phyloP scores from a whole-genome alignment of 2,329 filamentous ascomycete genomes.

The Cladosporium sp. region DNA sequence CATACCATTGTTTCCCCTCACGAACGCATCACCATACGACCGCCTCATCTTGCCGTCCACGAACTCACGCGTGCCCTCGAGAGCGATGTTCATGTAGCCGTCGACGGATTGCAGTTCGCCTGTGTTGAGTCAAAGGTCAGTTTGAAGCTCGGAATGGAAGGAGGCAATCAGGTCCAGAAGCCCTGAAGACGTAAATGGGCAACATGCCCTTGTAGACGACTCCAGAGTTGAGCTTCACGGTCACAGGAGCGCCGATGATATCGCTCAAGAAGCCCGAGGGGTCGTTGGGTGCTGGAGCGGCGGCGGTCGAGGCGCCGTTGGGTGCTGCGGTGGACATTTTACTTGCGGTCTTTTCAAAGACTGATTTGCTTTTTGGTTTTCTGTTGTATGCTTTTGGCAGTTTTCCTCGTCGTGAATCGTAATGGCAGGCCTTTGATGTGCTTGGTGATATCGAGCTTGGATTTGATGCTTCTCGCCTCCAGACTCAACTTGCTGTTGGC shows the following conservation, averaged over 20 bases:
- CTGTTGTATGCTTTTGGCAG: too few relatives aligned
- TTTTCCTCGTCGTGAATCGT: too few relatives aligned
- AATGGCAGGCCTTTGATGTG: too few relatives aligned
- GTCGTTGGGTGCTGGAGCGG: conserved; percentile 73
- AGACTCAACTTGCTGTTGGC: conserved; percentile 1
- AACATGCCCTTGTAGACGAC: conserved; percentile 87
- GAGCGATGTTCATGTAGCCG: conserved; percentile 99
- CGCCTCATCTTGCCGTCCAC: conserved; percentile 79
- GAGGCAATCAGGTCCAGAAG: neutral
- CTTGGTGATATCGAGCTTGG: too few relatives aligned
- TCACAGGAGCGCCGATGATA: conserved; percentile 91
- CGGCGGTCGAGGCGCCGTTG: conserved; percentile 24
- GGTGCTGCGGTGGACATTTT: conserved; percentile 52
- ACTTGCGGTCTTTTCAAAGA: neutral
- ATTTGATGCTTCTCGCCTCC: neutral
- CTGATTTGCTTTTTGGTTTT: neutral
- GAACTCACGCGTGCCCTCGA: conserved; percentile 92
- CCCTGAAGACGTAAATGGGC: neutral
- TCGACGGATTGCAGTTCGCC: conserved; percentile 96
- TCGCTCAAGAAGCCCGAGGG: conserved; percentile 90
- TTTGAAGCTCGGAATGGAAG: too few relatives aligned
- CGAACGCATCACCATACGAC: conserved; percentile 90
- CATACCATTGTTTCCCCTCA: conserved; percentile 89
- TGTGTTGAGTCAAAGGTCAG: conserved; percentile 39
- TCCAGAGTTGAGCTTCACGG: conserved; percentile 97